These are phyloP conservation scores for Kwoniella botswanensis DNA, from an alignment of 768 basidiomycete species.

Conservation along the genomic window DNA sequence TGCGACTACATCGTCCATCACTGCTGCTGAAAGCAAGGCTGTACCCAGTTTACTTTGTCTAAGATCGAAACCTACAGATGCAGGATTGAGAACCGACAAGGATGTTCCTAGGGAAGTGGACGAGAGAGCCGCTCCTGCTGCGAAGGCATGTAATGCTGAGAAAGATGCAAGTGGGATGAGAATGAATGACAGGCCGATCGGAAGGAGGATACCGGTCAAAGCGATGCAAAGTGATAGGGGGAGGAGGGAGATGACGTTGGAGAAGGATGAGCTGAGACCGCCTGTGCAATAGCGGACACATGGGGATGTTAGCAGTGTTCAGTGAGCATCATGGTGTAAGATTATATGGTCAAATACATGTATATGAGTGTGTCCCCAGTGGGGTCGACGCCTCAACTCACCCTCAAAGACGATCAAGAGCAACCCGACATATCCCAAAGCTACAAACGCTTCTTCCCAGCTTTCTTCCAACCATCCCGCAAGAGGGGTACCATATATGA, in stretches of 20 bases:
- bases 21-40: slow-evolving; percentile 67
- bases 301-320: too few relatives aligned
- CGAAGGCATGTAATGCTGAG: slow-evolving; percentile 65
- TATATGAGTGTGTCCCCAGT: too few relatives aligned
- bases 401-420: slow-evolving; percentile 66
- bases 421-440: slow-evolving; percentile 62
- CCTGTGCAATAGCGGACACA: slow-evolving; percentile 57
- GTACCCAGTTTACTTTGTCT: slow-evolving; percentile 65
- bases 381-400: slow-evolving; percentile 23
- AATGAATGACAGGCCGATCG: slow-evolving; percentile 54
- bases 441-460: slow-evolving; percentile 63
- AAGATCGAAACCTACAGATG: slow-evolving; percentile 57
- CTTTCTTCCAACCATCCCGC: slow-evolving; percentile 61
- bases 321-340: too few relatives aligned
- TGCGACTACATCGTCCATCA: slow-evolving; percentile 70
- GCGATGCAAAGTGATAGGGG: slow-evolving; percentile 64
- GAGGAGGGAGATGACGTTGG: slow-evolving; percentile 62
- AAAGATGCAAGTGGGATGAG: slow-evolving; percentile 64
- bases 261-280: slow-evolving; percentile 65
- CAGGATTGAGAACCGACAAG: slow-evolving; percentile 63
- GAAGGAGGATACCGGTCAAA: slow-evolving; percentile 62
- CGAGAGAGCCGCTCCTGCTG: slow-evolving; percentile 68
- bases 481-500: slow-evolving; percentile 65
- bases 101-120: slow-evolving; percentile 73
- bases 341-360: too few relatives aligned